A percentile compares a stretch with the other conserved stretches of the same genome.
Conservation (phyloP, 2,329 filamentous ascomycete genomes). For the Calonectria naviculata region DNA sequence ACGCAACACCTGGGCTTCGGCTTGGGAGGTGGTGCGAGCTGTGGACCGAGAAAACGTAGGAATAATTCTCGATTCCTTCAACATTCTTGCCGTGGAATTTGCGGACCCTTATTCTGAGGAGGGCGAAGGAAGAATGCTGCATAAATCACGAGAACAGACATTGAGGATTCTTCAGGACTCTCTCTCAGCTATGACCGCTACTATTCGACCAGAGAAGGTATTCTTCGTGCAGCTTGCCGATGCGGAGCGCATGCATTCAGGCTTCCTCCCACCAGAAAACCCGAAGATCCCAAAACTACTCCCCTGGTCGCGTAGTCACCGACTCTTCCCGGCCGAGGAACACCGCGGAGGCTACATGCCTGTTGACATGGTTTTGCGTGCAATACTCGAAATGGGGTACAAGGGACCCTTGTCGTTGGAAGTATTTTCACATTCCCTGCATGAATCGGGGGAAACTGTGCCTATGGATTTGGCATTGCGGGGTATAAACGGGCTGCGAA, state of each 20-base stretch:
- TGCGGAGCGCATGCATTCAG: constrained; percentile 19
- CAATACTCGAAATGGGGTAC: constrained; percentile 23
- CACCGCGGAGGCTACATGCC: constrained; percentile 22
- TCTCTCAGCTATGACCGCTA: constrained; percentile 19
- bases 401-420: constrained; percentile 27
- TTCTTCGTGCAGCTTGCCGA: constrained; percentile 29
- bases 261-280: constrained; percentile 1
- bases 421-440: constrained; percentile 22
- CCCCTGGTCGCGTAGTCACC: constrained; percentile 23
- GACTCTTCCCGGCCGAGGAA: constrained; percentile 22
- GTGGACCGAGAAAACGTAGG: constrained; percentile 28
- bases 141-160: constrained; percentile 7
- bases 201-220: constrained; percentile 21
- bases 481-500: constrained; percentile 11
- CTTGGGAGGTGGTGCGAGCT: constrained; percentile 28
- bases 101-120: constrained; percentile 23
- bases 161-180: constrained; percentile 21
- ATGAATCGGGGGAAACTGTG: constrained; percentile 6
- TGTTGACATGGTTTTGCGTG: constrained; percentile 18
- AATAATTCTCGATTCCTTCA: constrained; percentile 25
- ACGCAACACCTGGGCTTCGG: constrained; percentile 28
- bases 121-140: constrained; percentile 22
- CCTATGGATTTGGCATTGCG: constrained; percentile 7
- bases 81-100: constrained; percentile 27
- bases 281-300: constrained; percentile 11